Evolutionary conservation across 2,329 filamentous ascomycete genomes (phyloP), one percentile per base, ranked within the genome.

Genomic region (Pseudopithomyces chartarum): DNA sequence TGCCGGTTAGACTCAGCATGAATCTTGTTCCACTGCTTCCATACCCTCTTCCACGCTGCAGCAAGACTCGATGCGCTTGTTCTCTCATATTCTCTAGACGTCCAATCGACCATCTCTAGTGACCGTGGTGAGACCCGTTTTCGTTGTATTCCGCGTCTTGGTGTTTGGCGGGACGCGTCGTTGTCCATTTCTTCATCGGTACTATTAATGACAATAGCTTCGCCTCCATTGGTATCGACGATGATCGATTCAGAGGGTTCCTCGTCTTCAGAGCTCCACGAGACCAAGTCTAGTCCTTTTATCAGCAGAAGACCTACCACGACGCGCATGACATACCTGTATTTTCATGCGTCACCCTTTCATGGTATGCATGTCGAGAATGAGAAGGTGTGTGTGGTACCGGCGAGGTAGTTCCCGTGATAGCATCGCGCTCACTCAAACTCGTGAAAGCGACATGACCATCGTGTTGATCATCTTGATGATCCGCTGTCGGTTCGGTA

Each of bases 101-200:
- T 22, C 53, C 45, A 55, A 50, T 55, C 44, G 17, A 55, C 53
- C 42, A 55, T 55, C 53, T 50, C 53, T 55, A 36, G 53, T 50
- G 45, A 55, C 53, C 38, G 45, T 51, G 13, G 53, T 55, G 45
- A n/a, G 43, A 19, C n/a, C 45, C 38, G 53, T 19, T 51, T 55
- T 50, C 53, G 53, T 36, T 55, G 53, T 46, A 38, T 46, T 32
- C 53, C 36, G 38, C 36, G 53, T 55, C 34, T 45, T 34, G 38
- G 36, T 22, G 15, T 50, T 38, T 50, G 45, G 38, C 45, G 7
- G 38, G 45, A 38, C 44, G 50, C n/a, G 53, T 50, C 46, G 51
- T 55, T 20, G 53, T 50, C 36, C n/a, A 53, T 55, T 55, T 55
- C 46, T 13, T 55, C 45, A 48, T 54, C 44, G 33, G 52, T 42